A percentile compares a stretch with the other conserved stretches of the same genome.
Evolutionary conservation across 2,329 filamentous ascomycete species (phyloP).

Genomic region (Hortaea werneckii): DNA sequence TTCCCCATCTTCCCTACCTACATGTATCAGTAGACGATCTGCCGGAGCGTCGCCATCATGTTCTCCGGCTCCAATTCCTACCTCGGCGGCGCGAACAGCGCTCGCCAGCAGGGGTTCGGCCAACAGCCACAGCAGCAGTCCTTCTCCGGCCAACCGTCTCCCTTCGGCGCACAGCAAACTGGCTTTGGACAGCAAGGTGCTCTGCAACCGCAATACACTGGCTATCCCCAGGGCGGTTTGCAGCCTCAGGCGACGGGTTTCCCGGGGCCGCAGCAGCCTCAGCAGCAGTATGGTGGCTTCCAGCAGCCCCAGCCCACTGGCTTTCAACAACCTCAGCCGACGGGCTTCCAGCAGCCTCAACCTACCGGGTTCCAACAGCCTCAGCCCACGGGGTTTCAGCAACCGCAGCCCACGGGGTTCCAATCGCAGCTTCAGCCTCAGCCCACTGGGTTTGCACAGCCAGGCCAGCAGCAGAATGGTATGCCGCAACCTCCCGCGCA

Average conservation of each 20-base stretch:
- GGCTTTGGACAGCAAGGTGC: slow-evolving; percentile 36
- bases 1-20: background rate
- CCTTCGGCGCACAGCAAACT: slow-evolving; percentile 39
- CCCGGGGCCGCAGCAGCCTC: slow-evolving; percentile 19
- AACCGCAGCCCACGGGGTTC: slow-evolving; percentile 42
- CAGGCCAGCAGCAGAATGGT: slow-evolving; percentile 35
- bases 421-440: slow-evolving; percentile 31
- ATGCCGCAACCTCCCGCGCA: slow-evolving; percentile 41
- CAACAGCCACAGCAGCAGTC: slow-evolving; percentile 42
- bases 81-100: slow-evolving; percentile 66
- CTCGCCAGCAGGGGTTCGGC: slow-evolving; percentile 51
- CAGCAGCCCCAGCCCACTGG: slow-evolving; percentile 38
- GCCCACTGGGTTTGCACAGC: slow-evolving; percentile 11
- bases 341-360: slow-evolving; percentile 42
- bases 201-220: slow-evolving; percentile 59
- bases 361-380: slow-evolving; percentile 42
- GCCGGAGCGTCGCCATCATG: slow-evolving; percentile 44
- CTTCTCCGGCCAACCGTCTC: slow-evolving; percentile 45
- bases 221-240: slow-evolving; percentile 41
- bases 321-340: slow-evolving; percentile 41
- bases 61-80: slow-evolving; percentile 84
- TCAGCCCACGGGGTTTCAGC: slow-evolving; percentile 43
- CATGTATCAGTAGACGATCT: background rate
- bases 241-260: slow-evolving; percentile 27
- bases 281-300: slow-evolving; percentile 29